Evolutionary conservation across 371 early-diverging fungal genomes (phyloP), one percentile per base, ranked within the genome.

Genomic region (Syncephalastrum racemosum): DNA sequence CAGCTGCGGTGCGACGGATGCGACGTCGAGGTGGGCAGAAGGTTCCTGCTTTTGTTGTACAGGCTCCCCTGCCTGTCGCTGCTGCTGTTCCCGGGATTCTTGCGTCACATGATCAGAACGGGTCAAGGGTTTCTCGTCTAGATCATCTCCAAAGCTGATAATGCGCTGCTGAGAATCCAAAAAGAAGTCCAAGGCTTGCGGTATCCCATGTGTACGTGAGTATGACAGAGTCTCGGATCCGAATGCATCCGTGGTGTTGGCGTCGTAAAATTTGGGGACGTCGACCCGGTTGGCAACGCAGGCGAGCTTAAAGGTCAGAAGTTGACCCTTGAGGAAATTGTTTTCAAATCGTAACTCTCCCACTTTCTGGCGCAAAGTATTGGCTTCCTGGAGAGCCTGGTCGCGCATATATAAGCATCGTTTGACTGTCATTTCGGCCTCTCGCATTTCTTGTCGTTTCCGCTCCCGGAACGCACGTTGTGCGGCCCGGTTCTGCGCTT

Each of bases 401-500:
- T 76, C 72, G 1, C 68, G 66, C 56, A 61, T 60, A 23, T 64
- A 39, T 0, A 70, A 45, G n/a, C 61, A 68, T 12, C 59, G 59
- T 55, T 66, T 62, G 20, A 68, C 63, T 6, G 59, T 85, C 3
- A 64, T 69, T 51, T 91, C 90, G 1, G 89, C 80, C 20, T 87
- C 89, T 24, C 77, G 77, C 57, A 89, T 84, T 56, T 90, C 85
- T n/a, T 77, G 81, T 61, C 87, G 80, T 52, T 89, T 91, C 3
- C 91, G 79, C 65, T 88, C 87, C 8, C 91, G 81, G 62, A 89
- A 90, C 27, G 89, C 88, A 23, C 88, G 75, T 64, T 90, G 90
- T 1, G 89, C 89, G 10, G 84, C 87, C 25, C 91, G 71, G 57
- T 90, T 90, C 56, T 90, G 91, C 16, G 84, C 87, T 42, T 87